phyloP scores from a whole-genome alignment of 768 basidiomycete genomes.

The Lanmaoa rubissima region DNA sequence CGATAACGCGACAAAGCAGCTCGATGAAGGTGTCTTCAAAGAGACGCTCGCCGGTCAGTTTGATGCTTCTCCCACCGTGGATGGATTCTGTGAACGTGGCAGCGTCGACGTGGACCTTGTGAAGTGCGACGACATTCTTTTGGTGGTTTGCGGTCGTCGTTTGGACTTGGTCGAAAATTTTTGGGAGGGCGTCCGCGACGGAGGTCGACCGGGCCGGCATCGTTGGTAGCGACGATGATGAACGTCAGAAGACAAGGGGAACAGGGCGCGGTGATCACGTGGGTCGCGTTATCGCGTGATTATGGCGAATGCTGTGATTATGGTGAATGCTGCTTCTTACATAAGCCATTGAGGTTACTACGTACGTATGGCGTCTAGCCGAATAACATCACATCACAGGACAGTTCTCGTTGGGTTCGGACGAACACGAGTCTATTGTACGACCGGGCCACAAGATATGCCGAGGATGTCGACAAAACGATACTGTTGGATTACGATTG shows the following conservation, averaged over 20 bases:
- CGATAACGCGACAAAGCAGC: conserved; percentile 58
- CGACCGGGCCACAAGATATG: too few relatives aligned
- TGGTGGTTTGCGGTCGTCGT: conserved; percentile 74
- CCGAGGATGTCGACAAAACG: too few relatives aligned
- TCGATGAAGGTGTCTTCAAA: conserved; percentile 69
- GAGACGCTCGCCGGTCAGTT: conserved; percentile 69
- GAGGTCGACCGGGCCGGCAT: conserved; percentile 19
- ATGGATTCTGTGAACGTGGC: conserved; percentile 49
- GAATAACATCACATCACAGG: too few relatives aligned
- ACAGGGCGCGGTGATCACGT: conserved; percentile 16
- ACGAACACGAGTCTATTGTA: too few relatives aligned
- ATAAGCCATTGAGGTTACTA: too few relatives aligned
- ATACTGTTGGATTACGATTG: too few relatives aligned
- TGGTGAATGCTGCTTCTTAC: too few relatives aligned
- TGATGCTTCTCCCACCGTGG: conserved; percentile 48
- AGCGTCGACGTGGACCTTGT: conserved; percentile 74
- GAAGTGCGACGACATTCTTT: conserved; percentile 82
- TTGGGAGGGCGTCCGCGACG: conserved; percentile 24
- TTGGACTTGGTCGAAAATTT: conserved; percentile 82
- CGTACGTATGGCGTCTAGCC: too few relatives aligned
- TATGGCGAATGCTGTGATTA: not conserved
- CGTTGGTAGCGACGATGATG: not conserved
- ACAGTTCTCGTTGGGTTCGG: too few relatives aligned
- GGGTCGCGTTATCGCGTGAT: conserved; percentile 8
- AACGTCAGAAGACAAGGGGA: not conserved